Evolutionary conservation across 768 basidiomycete species (phyloP).

Genomic region (Myochromella boudieri): DNA sequence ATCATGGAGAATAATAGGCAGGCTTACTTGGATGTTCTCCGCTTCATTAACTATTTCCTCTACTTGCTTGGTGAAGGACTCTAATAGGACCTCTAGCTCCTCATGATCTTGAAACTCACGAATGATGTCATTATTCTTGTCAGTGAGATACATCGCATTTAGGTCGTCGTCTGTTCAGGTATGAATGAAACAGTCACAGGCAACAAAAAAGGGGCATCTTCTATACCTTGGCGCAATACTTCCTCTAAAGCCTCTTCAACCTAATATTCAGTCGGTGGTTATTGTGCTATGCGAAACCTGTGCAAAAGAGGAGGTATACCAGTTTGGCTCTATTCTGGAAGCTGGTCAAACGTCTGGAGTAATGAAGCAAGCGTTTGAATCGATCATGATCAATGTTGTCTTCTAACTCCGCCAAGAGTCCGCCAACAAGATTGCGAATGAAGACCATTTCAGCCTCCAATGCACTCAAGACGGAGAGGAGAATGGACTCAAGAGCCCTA

Average conservation of each 20-base stretch:
- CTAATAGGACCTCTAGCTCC: conserved; percentile 90
- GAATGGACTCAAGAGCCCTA: conserved; percentile 90
- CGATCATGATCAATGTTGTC: conserved; percentile 95
- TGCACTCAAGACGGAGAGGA: conserved; percentile 89
- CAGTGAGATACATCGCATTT: conserved; percentile 92
- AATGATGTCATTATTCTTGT: conserved; percentile 65
- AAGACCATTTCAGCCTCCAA: conserved; percentile 97
- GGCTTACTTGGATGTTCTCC: conserved; percentile 74
- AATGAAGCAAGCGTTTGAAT: conserved; percentile 88
- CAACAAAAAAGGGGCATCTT: not conserved
- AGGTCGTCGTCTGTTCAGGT: conserved; percentile 81
- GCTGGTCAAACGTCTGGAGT: conserved; percentile 81
- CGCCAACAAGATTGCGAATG: conserved; percentile 86
- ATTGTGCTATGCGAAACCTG: not conserved
- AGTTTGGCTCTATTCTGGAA: conserved; percentile 91
- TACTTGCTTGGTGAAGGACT: conserved; percentile 94
- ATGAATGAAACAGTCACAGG: conserved; percentile 3
- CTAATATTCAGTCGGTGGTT: conserved; percentile 34
- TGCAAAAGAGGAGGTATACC: conserved; percentile 38
- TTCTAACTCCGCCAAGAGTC: conserved; percentile 89
- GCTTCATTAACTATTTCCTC: conserved; percentile 96
- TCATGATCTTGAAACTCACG: conserved; percentile 82
- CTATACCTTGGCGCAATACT: conserved; percentile 80
- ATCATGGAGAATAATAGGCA: not conserved
- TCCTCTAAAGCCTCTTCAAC: conserved; percentile 91